Base-by-base conservation (phyloP, 2,329 filamentous ascomycete genomes). In the Pseudopithomyces chartarum region DNA sequence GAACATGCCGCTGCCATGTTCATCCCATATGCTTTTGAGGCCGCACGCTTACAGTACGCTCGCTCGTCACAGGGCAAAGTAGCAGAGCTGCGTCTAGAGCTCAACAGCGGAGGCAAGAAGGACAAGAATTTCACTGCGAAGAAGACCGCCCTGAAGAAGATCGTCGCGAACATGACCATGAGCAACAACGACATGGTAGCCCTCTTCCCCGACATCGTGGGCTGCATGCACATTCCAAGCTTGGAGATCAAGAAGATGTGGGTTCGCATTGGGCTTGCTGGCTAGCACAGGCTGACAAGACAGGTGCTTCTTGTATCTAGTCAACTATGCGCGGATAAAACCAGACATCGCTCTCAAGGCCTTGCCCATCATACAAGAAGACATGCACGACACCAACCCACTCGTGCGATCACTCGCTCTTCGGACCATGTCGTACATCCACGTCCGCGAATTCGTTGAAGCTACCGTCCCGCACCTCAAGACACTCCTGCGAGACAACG, bases 91-190 rank as follows among this genome's bases (percentile, higher is more conserved):
- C 92, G 95, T 76, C 87, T 90, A 75, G 95, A 99, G 82, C 86
- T 99, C 74, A 93, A 92, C 78, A 91, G 89, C 78, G 92, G 92
- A 74, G 90, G 91, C 65, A 97, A 96, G 83, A 99, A 98, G 82
- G 95, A 99, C 81, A 98, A 97, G 85, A 97, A 96, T 80, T 90
- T 92, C 79, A 85, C 89, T 43, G 87, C 87, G 64, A 99, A 98
- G 84, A 98, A 98, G 85, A 96, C 97, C 73, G 93, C 95, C 11
- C 84, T 99, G 61, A 99, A 99, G 85, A 97, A 97, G 84, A 98
- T 99, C 67, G 95, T 99, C 68, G 95, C 95, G 75, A 99, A 99
- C 76, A 99, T 99, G 95, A 99, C 95, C 63, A 99, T 99, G 95
- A 98, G 94, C 85, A 99, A 99, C 80, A 99, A 98, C 73, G 95